phyloP scores from a whole-genome alignment of 768 basidiomycete genomes.

The Termitomyces sp. region DNA sequence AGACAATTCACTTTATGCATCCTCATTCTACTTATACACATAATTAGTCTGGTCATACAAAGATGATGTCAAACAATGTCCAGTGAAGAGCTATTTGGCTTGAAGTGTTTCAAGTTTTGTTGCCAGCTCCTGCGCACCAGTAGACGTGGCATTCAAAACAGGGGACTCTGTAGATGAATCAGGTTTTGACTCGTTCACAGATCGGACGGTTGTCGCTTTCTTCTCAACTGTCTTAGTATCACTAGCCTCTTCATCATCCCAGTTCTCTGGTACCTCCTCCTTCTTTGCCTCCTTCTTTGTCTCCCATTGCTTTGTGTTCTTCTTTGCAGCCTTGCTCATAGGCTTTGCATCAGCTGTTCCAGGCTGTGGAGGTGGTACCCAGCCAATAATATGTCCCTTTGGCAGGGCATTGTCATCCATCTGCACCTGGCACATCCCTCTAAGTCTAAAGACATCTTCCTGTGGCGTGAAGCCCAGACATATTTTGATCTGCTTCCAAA shows the following conservation, averaged over 20 bases:
- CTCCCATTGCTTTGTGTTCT: slow-evolving; percentile 76
- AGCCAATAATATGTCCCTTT: slow-evolving; percentile 82
- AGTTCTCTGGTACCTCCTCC: slow-evolving; percentile 63
- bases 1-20: slow-evolving; percentile 38
- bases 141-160: slow-evolving; percentile 9
- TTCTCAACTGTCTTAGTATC: slow-evolving; percentile 8
- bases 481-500: slow-evolving; percentile 86
- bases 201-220: background rate
- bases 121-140: slow-evolving; percentile 30
- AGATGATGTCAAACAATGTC: slow-evolving; percentile 1
- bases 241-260: slow-evolving; percentile 72
- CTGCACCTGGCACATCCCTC: slow-evolving; percentile 71
- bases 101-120: slow-evolving; percentile 55
- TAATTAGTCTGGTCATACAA: slow-evolving; percentile 13
- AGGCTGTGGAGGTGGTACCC: slow-evolving; percentile 59
- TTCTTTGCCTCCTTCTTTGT: slow-evolving; percentile 56
- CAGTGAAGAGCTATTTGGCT: slow-evolving; percentile 36
- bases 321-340: slow-evolving; percentile 78
- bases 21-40: slow-evolving; percentile 12
- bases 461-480: slow-evolving; percentile 93
- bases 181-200: background rate
- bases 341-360: slow-evolving; percentile 36
- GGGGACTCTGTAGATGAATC: slow-evolving; percentile 4
- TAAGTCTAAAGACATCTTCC: slow-evolving; percentile 88
- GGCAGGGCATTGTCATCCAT: slow-evolving; percentile 62